These are phyloP conservation scores for Cystoderma amianthinum DNA, from an alignment of 768 basidiomycete species.

Conservation along the genomic window DNA sequence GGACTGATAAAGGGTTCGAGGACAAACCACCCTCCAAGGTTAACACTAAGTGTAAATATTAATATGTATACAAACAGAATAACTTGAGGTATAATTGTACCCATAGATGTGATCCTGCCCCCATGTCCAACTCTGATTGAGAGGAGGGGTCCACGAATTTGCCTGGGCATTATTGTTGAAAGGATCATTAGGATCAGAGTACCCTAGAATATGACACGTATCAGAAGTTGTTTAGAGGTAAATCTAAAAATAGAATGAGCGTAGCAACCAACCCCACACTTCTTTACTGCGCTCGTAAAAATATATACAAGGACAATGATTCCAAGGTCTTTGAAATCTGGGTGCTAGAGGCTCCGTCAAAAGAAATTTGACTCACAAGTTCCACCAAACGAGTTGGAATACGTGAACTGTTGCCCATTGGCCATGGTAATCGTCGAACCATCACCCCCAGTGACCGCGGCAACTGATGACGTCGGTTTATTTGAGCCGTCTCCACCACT, in stretches of 20 bases:
- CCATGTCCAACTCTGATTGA: slow-evolving; percentile 73
- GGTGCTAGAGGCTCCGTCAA: no score
- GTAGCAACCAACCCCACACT: neutral
- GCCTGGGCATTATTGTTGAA: slow-evolving; percentile 69
- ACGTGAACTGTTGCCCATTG: slow-evolving; percentile 69
- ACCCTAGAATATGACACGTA: slow-evolving; percentile 36
- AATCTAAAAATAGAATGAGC: no score
- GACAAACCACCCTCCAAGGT: slow-evolving; percentile 73
- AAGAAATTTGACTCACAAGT: slow-evolving; percentile 43
- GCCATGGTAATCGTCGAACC: slow-evolving; percentile 59
- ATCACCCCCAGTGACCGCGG: slow-evolving; percentile 48
- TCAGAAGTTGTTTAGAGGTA: slow-evolving; percentile 1
- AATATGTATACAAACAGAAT: neutral
- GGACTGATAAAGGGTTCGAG: slow-evolving; percentile 71
- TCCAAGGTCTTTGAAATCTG: no score
- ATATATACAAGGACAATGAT: no score
- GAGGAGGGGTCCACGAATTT: slow-evolving; percentile 75
- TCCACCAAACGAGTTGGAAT: slow-evolving; percentile 73
- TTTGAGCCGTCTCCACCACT: neutral
- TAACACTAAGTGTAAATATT: slow-evolving; percentile 41
- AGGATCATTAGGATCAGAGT: slow-evolving; percentile 61
- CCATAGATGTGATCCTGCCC: slow-evolving; percentile 55
- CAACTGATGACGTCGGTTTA: slow-evolving; percentile 3
- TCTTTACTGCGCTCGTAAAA: neutral
- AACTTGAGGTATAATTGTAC: slow-evolving; percentile 22